Evolutionary conservation across 768 basidiomycete species (phyloP).

Genomic region (Rhizopogon rudus): DNA sequence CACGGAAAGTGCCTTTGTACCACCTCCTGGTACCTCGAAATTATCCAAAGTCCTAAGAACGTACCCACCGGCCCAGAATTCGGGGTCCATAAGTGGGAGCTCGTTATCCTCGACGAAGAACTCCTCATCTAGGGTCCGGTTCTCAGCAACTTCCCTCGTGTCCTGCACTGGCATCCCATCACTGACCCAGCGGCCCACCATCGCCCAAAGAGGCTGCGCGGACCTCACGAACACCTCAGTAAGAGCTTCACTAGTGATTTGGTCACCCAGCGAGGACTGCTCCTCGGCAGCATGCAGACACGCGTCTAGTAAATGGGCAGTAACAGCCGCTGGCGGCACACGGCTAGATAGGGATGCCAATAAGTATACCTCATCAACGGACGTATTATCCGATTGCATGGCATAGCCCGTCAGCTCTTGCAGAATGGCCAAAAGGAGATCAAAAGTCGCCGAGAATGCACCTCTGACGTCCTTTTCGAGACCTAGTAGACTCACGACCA

Average conservation of each 20-base stretch:
- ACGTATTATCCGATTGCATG: conserved; percentile 22
- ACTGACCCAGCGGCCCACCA: conserved; percentile 67
- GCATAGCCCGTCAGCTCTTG: conserved; percentile 26
- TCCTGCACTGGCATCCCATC: conserved; percentile 60
- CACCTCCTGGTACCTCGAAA: conserved; percentile 19
- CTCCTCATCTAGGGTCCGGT: conserved; percentile 52
- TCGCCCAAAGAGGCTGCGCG: conserved; percentile 69
- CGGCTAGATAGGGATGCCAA: conserved; percentile 34
- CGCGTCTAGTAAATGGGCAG: conserved; percentile 57
- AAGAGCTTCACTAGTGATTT: conserved; percentile 48
- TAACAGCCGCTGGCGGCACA: conserved; percentile 46
- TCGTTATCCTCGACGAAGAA: conserved; percentile 79
- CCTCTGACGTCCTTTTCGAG: conserved; percentile 57
- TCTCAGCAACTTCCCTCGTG: conserved; percentile 20
- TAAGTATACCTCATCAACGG: conserved; percentile 33
- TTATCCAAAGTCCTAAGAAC: conserved; percentile 40
- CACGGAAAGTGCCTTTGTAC: conserved; percentile 25
- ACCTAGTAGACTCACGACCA: conserved; percentile 59
- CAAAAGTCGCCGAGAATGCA: conserved; percentile 53
- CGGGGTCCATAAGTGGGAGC: conserved; percentile 58
- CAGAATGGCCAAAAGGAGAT: conserved; percentile 49
- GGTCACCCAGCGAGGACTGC: conserved; percentile 55
- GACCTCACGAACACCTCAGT: conserved; percentile 57
- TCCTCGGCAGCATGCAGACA: conserved; percentile 54
- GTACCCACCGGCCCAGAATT: conserved; percentile 79